Percentiles rank a stretch among this genome's conserved stretches.
Conservation (phyloP, 345 rosid species). For the Eucalyptus albens region DNA sequence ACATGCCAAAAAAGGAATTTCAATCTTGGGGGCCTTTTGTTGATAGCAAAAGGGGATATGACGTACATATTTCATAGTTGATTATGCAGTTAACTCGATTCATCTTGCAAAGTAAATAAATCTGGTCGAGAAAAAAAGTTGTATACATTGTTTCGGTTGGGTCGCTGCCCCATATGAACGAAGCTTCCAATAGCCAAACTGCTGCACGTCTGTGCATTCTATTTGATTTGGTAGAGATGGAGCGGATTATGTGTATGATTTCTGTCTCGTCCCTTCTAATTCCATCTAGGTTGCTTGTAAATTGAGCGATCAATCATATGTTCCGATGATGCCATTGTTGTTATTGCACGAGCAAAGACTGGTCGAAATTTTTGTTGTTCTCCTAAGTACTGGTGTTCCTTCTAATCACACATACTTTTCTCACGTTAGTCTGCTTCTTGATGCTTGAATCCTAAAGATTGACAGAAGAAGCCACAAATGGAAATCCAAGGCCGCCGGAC, state of each 20-base stretch:
- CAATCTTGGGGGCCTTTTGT: neutral
- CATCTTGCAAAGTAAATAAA: neutral
- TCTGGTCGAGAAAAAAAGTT: neutral
- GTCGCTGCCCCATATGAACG: neutral
- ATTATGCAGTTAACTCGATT: neutral
- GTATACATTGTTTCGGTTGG: neutral
- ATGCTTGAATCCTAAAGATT: slow-evolving; percentile 10
- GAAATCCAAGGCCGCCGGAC: slow-evolving; percentile 35
- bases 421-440: neutral
- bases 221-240: neutral
- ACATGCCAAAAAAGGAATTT: neutral
- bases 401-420: neutral
- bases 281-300: neutral
- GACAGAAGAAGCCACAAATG: slow-evolving; percentile 66
- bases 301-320: neutral
- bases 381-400: neutral
- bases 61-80: neutral
- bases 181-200: neutral
- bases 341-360: too few species aligned
- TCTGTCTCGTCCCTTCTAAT: neutral
- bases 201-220: neutral
- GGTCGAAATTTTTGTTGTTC: neutral
- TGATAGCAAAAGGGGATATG: neutral
- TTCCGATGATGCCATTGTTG: neutral
- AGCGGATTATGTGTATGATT: neutral